phyloP scores from a whole-genome alignment of 345 rosid genomes.

The Eucalyptus marginata region DNA sequence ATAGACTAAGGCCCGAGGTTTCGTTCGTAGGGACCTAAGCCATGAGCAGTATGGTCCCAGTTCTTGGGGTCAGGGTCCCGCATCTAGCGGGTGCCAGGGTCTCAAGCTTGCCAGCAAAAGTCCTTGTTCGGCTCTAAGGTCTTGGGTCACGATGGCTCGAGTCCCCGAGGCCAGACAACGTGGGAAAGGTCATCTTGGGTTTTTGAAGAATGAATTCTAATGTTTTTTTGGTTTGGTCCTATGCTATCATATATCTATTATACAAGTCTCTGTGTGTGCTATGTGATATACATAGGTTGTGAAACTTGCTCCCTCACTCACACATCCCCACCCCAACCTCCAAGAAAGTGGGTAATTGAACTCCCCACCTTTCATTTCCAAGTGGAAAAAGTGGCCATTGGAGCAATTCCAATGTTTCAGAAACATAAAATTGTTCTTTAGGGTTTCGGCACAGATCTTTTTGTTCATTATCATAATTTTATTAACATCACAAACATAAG shows the following conservation, averaged over 20 bases:
- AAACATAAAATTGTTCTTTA: neutral
- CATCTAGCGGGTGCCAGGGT: neutral
- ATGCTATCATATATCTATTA: no score
- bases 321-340: fast-evolving
- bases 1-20: neutral
- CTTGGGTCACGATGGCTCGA: neutral
- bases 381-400: no score
- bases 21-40: neutral
- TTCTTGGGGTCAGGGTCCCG: neutral
- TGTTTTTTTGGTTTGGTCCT: neutral
- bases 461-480: neutral
- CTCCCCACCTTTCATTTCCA: no score
- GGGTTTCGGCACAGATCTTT: neutral
- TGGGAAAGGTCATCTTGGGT: neutral
- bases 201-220: neutral
- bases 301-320: no score
- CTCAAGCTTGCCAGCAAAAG: neutral
- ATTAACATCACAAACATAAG: no score
- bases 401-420: neutral
- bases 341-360: no score
- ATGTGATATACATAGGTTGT: no score
- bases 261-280: fast-evolving
- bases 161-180: no score
- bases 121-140: neutral
- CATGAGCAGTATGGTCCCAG: neutral